phyloP scores from a whole-genome alignment of 2,329 filamentous ascomycete genomes.

The Colletotrichum lentis region DNA sequence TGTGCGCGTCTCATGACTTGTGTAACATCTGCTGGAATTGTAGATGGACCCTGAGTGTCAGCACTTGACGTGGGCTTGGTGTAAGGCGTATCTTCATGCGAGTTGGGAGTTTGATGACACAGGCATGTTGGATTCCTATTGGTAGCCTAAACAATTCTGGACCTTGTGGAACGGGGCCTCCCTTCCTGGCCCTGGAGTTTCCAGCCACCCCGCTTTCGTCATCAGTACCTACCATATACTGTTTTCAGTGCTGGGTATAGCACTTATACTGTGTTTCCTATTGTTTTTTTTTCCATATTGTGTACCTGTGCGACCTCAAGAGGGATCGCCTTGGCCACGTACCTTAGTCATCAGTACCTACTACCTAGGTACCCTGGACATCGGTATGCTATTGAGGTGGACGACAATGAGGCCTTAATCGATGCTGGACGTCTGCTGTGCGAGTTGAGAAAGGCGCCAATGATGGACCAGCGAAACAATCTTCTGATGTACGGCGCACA shows the following conservation, averaged over 20 bases:
- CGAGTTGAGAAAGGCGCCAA: background rate
- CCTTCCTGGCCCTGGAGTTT: conserved; percentile 8
- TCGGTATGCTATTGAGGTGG: no score
- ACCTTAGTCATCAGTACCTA: no score
- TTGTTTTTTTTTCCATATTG: no score
- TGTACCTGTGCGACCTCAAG: no score
- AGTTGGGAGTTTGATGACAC: background rate
- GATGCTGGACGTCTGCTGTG: background rate
- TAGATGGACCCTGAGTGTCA: background rate
- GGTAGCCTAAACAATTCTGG: background rate
- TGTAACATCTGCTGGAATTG: conserved; percentile 6
- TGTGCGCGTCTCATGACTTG: conserved; percentile 3
- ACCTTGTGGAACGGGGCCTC: conserved; percentile 2
- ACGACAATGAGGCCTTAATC: no score
- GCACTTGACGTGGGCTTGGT: conserved; percentile 15
- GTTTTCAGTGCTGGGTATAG: no score
- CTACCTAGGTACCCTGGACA: no score
- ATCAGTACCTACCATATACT: no score
- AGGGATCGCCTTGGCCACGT: no score
- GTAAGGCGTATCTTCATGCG: no score
- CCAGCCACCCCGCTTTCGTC: conserved; percentile 34
- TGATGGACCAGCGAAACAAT: background rate
- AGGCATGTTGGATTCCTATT: conserved; percentile 4
- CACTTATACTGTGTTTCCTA: no score
- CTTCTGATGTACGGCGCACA: background rate